A percentile compares a stretch with the other conserved stretches of the same genome.
Evolutionary conservation across 352 stramenopile species (phyloP).

Genomic region (Pythium phragmiticola): DNA sequence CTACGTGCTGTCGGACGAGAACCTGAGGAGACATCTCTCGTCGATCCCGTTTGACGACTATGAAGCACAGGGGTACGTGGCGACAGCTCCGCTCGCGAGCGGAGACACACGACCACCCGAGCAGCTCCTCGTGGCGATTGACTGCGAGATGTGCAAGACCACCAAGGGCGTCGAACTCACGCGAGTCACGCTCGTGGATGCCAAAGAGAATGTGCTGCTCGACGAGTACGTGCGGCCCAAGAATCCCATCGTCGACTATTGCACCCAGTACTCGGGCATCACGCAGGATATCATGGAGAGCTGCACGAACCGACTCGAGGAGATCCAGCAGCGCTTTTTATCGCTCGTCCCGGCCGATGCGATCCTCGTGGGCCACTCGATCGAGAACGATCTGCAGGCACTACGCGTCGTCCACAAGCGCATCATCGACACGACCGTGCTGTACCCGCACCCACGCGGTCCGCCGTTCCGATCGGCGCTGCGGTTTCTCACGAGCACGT

Average conservation of each 20-base stretch:
- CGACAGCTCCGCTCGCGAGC: conserved; percentile 37
- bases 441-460: conserved; percentile 83
- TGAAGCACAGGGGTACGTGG: conserved; percentile 39
- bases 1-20: conserved; percentile 66
- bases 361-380: conserved; percentile 86
- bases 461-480: conserved; percentile 76
- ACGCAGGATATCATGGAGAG: conserved; percentile 76
- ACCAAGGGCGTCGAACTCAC: conserved; percentile 86
- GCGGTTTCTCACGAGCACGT: conserved; percentile 72
- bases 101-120: conserved; percentile 34
- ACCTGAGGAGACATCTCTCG: conserved; percentile 53
- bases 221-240: conserved; percentile 80
- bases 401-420: conserved; percentile 69
- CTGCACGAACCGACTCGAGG: conserved; percentile 54
- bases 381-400: conserved; percentile 84
- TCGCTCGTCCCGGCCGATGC: conserved; percentile 58
- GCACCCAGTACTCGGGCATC: conserved; percentile 85
- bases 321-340: conserved; percentile 69
- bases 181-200: conserved; percentile 70
- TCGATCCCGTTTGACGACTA: conserved; percentile 53
- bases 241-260: conserved; percentile 87
- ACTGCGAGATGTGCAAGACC: conserved; percentile 88
- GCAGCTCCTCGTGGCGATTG: conserved; percentile 67
- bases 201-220: conserved; percentile 66
- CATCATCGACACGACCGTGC: conserved; percentile 76